phyloP scores from a whole-genome alignment of 345 rosid genomes.

The Aegle marmelos region DNA sequence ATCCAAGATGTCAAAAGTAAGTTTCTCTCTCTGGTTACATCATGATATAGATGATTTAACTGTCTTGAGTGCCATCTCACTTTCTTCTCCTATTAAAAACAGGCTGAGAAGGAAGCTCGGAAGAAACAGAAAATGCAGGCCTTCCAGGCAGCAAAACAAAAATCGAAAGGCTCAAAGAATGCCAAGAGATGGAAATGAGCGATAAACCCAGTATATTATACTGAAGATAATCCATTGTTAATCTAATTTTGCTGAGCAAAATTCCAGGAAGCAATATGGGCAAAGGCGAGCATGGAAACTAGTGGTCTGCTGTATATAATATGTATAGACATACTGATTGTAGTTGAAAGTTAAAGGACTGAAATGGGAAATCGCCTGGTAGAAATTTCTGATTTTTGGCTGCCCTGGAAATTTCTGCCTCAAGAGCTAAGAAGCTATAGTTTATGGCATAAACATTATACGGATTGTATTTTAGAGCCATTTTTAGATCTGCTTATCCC shows the following conservation, averaged over 20 bases:
- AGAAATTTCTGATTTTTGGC: not conserved
- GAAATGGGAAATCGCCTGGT: not conserved
- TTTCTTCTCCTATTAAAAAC: not conserved
- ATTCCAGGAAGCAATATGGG: not conserved
- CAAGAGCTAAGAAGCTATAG: not conserved
- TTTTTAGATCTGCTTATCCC: not conserved
- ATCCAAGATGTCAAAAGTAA: slow-evolving; percentile 94
- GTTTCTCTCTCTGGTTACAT: not conserved
- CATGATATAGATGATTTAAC: not conserved
- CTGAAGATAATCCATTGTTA: not conserved
- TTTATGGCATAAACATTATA: not conserved
- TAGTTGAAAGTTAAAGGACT: not conserved
- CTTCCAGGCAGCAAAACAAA: slow-evolving; percentile 85
- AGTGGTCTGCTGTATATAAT: slow-evolving; percentile 25
- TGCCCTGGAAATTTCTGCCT: not conserved
- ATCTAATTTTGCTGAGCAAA: slow-evolving; percentile 18
- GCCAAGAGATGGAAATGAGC: slow-evolving; percentile 95
- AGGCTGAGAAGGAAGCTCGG: slow-evolving; percentile 95
- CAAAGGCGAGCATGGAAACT: not conserved
- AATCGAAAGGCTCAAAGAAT: slow-evolving; percentile 75
- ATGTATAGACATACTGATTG: slow-evolving; percentile 1
- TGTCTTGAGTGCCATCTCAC: not conserved
- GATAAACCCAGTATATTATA: not conserved
- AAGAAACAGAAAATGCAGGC: slow-evolving; percentile 92
- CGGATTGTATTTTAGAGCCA: not conserved